A percentile compares a stretch with the other conserved stretches of the same genome.
Evolutionary conservation across 129 eudicot species (phyloP).

Genomic region (Lactuca sativa): DNA sequence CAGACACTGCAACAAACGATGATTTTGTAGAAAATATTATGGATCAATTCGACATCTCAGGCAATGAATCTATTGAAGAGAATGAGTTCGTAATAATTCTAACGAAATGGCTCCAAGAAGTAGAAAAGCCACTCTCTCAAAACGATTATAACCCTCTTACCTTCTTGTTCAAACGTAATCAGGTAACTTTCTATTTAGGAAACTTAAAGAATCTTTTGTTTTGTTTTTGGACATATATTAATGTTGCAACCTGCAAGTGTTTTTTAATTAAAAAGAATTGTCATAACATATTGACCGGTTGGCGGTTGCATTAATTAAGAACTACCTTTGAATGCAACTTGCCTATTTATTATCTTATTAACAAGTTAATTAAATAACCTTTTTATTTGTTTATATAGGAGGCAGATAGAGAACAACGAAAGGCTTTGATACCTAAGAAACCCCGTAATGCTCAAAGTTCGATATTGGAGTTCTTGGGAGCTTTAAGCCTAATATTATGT

Average conservation of each 20-base stretch:
- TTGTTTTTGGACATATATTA: neutral
- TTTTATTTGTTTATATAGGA: constrained; percentile 23
- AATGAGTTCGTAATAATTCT: constrained; percentile 49
- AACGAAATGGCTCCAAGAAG: constrained; percentile 38
- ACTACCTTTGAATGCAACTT: neutral
- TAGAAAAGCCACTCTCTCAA: constrained; percentile 19
- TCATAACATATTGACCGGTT: neutral
- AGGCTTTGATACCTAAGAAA: constrained; percentile 34
- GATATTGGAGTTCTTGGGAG: constrained; percentile 31
- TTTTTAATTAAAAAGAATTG: too few relatives aligned
- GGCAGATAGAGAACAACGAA: constrained; percentile 28
- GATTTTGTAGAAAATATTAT: constrained; percentile 37
- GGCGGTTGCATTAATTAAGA: neutral
- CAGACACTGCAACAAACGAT: constrained; percentile 31
- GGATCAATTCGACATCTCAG: constrained; percentile 48
- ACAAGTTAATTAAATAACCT: neutral
- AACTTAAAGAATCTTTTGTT: constrained; percentile 8
- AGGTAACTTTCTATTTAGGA: constrained; percentile 28
- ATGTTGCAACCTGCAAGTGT: neutral
- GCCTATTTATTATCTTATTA: neutral
- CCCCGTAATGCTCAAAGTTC: constrained; percentile 11
- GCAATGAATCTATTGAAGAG: constrained; percentile 39
- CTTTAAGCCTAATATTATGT: constrained; percentile 27
- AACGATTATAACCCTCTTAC: constrained; percentile 26
- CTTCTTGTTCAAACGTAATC: constrained; percentile 15